Base-by-base conservation (phyloP, 2,329 filamentous ascomycete genomes). In the Fusarium chaquense region DNA sequence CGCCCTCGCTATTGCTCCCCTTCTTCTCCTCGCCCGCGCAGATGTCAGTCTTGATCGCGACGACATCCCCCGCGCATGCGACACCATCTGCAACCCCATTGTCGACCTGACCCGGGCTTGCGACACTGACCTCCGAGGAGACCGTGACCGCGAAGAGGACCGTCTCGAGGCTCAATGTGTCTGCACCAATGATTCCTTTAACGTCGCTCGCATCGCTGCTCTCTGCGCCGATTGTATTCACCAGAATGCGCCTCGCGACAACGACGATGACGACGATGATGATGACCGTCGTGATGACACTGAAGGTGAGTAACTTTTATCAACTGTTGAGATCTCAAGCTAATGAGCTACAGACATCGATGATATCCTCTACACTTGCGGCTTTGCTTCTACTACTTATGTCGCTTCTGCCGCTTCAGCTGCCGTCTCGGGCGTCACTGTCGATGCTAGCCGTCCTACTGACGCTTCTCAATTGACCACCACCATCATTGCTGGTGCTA, bases 141-240 rank as follows among this genome's bases (percentile, higher is more conserved):
- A 76, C 56, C 73, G 49, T 20, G 77, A 80, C 71, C 75, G 73
- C 26, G 69, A 76, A 33, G 79, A 82, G 70, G 73, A 80, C 45
- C 77, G 76, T 20, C 78, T 82, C 53, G 75, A 78, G 74, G 73
- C 71, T 15, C 79, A 82, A 68, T 83, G 81, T 64, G 69, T 82
- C 54, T 81, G 81, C 76, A 78, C 79, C 67, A 80, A 83, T 75
- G 65, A 74, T 50, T 80, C 79, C 71, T 80, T 83, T 72, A 70
- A 81, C 70, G 81, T 83, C 51, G 66, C 49, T 26, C 62, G 68
- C 20, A 68, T 82, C 50, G 76, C 80, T 20, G 78, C 73, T 4
- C 75, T 81, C 22, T 83, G 81, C 63, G 75, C 77, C 52, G 76
- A 75, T 56, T 83, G 81, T 65, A 78, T 83, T 63, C 70, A 72